Evolutionary conservation across 768 basidiomycete genomes (phyloP), one percentile per base, ranked within the genome.

Genomic region (Leucogyrophana mollusca): DNA sequence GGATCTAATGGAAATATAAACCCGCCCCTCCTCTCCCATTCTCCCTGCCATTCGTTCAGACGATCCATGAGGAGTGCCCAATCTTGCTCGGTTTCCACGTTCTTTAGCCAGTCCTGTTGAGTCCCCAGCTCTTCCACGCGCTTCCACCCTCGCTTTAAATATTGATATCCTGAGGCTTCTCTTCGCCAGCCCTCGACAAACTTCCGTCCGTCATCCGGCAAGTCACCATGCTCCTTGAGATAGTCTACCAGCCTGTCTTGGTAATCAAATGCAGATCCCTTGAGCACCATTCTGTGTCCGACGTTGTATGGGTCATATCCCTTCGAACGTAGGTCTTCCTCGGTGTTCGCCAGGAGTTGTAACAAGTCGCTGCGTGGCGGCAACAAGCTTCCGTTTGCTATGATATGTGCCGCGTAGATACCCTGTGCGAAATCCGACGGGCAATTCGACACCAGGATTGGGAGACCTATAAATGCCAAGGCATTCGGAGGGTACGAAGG

Each of bases 381-480:
- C 0, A 83, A 67, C 4, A 77, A 50, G 17, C 57, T 57, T 3
- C 68, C 63, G 40, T 77, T 65, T 2, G 69, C 64, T 45, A 82
- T 73, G 3, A 66, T 66, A 50, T 77, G 72, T 0, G 73, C 67
- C 10, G 65, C 61, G 47, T 78, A 74, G 3, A 77, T 57, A 36
- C 74, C 70, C 57, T 83, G 80, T 7, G 79, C 79, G 40, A 65
- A 54, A 54, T 77, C 73, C 11, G 71, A 72, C 3, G 76, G 73
- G 39, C 72, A 76, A 57, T 77, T 78, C 4, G 70, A 62, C 30
- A 77, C 72, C 40, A 67, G 57, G 4, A 72, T 66, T 2, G 78
- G 78, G 3, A 82, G 66, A 2, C 80, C 79, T 47, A 82, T 65
- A 58, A 83, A 80, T 4, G 77, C 69, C 18, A 82, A 72, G 13